Percentiles rank a stretch among this genome's conserved stretches.
Conservation (phyloP, 1,284 basidiomycete genomes). For the Taiwanofungus camphoratus region DNA sequence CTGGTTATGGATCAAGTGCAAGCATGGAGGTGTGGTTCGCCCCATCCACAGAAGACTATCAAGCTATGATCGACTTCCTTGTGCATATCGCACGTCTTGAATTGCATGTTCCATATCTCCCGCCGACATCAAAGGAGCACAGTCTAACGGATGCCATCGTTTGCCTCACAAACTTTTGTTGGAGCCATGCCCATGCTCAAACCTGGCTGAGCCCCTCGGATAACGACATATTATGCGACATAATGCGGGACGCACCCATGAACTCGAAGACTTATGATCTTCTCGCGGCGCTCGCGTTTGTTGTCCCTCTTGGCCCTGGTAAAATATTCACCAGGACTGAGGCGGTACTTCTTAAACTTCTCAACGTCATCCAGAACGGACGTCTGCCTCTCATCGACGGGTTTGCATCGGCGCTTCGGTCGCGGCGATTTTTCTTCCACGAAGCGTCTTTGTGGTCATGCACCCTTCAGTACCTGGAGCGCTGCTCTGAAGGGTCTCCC, state of each 20-base stretch:
- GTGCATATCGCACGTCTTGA: conserved; percentile 7
- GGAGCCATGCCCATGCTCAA: conserved; percentile 16
- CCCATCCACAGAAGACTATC: conserved; percentile 6
- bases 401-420: conserved; percentile 32
- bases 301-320: too few relatives aligned
- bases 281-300: conserved; percentile 14
- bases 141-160: conserved; percentile 26
- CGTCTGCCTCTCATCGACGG: conserved; percentile 18
- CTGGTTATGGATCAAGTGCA: conserved; percentile 7
- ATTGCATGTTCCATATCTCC: conserved; percentile 11
- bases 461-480: conserved; percentile 43
- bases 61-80: conserved; percentile 19
- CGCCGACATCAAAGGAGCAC: conserved; percentile 7
- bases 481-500: conserved; percentile 14
- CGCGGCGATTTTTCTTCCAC: conserved; percentile 31
- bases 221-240: conserved; percentile 14
- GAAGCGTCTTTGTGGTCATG: conserved; percentile 52
- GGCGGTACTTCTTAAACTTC: too few relatives aligned
- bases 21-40: neutral
- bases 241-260: conserved; percentile 16
- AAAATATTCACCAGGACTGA: too few relatives aligned
- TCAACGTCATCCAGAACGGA: neutral
- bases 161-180: conserved; percentile 25
- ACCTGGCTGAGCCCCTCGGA: conserved; percentile 12
- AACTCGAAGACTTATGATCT: conserved; percentile 6